phyloP scores from a whole-genome alignment of 495 filamentous ascomycete genomes.

The Staphylotrichum tortipilum region DNA sequence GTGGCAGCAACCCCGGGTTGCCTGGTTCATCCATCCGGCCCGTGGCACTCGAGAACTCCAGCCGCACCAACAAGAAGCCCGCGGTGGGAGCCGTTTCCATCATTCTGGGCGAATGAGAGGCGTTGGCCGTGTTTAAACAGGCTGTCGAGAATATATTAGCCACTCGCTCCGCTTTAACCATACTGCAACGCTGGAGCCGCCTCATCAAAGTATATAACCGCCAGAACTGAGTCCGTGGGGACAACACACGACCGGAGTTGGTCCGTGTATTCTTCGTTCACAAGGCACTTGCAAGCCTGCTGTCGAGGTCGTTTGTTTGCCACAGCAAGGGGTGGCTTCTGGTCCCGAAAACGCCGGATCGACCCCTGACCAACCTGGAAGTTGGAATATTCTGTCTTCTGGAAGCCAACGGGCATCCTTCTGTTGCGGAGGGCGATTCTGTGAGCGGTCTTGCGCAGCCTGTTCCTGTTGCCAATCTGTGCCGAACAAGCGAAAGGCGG shows the following conservation, averaged over 20 bases:
- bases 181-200: background rate
- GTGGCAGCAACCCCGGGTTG: background rate
- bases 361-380: too few species aligned
- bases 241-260: background rate
- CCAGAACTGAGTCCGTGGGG: background rate
- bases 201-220: background rate
- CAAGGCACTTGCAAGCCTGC: too few species aligned
- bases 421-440: too few species aligned
- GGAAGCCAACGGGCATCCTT: too few species aligned
- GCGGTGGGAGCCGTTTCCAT: background rate
- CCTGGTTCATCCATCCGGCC: background rate
- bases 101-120: background rate
- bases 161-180: background rate
- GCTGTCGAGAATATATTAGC: background rate
- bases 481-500: too few species aligned
- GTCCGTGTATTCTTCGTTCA: too few species aligned
- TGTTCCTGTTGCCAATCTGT: too few species aligned
- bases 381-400: too few species aligned
- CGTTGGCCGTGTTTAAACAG: background rate
- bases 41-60: background rate
- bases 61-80: background rate
- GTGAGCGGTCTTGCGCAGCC: too few species aligned
- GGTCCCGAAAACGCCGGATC: too few species aligned
- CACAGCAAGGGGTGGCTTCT: too few species aligned
- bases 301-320: too few species aligned